Conservation (phyloP, 2,329 filamentous ascomycete species). For the Penicillium sp. region DNA sequence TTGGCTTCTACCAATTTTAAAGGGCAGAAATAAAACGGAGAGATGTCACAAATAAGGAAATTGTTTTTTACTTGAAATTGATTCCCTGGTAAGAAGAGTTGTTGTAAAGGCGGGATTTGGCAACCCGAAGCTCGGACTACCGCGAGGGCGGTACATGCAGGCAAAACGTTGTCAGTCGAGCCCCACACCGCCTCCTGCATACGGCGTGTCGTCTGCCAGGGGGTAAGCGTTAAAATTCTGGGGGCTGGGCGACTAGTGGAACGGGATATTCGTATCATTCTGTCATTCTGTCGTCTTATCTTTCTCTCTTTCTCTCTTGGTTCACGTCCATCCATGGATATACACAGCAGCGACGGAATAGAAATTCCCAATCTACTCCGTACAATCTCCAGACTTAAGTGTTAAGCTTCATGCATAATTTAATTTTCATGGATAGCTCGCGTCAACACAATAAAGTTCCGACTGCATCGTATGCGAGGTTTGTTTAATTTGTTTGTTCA, state of each 20-base stretch:
- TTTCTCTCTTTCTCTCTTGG: not conserved
- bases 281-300: not conserved
- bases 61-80: no score
- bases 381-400: no score
- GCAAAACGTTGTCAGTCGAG: no score
- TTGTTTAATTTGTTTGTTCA: not conserved
- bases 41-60: no score
- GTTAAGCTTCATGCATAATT: not conserved
- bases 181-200: constrained; percentile 41
- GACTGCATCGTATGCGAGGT: not conserved
- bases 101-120: no score
- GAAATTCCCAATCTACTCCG: not conserved
- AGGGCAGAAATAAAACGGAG: no score
- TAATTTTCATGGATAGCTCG: not conserved
- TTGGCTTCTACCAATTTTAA: no score
- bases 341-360: no score
- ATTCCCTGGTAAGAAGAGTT: no score
- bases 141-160: no score
- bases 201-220: constrained; percentile 37
- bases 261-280: not conserved
- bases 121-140: no score
- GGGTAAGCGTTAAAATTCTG: constrained; percentile 29
- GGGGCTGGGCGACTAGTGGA: not conserved
- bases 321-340: no score
- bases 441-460: constrained; percentile 1